phyloP scores from a whole-genome alignment of 768 basidiomycete species.

The Pulveroboletus sp. region DNA sequence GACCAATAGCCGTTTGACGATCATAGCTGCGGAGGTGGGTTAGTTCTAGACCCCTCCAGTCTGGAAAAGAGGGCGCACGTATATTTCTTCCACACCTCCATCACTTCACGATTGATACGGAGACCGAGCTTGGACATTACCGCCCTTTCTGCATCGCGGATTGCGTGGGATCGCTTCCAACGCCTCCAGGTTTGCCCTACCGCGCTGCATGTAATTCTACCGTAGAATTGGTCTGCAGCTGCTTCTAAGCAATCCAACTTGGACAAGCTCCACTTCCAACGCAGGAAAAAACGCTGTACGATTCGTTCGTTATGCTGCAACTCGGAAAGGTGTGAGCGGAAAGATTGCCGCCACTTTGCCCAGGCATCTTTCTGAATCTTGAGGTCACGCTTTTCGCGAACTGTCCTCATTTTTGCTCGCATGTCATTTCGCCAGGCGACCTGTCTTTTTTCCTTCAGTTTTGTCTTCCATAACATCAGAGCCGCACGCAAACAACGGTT shows the following conservation, averaged over 20 bases:
- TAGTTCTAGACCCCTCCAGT: constrained; percentile 5
- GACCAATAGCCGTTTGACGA: constrained; percentile 40
- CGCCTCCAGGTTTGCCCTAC: constrained; percentile 47
- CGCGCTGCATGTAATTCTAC: constrained; percentile 34
- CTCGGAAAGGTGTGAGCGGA: constrained; percentile 48
- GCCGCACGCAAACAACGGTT: constrained; percentile 40
- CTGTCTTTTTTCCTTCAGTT: constrained; percentile 52
- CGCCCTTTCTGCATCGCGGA: constrained; percentile 43
- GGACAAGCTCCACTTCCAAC: constrained; percentile 50
- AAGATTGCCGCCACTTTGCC: constrained; percentile 61
- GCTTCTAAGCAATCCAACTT: constrained; percentile 42
- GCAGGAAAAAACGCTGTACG: constrained; percentile 40
- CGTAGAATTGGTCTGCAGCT: constrained; percentile 47
- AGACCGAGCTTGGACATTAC: constrained; percentile 43
- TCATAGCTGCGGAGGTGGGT: constrained; percentile 37
- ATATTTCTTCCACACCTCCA: constrained; percentile 56
- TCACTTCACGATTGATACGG: constrained; percentile 45
- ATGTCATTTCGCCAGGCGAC: constrained; percentile 63
- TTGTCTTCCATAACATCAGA: constrained; percentile 52
- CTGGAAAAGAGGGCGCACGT: constrained; percentile 39
- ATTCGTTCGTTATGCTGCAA: constrained; percentile 48
- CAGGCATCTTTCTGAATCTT: constrained; percentile 56
- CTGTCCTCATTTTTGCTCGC: constrained; percentile 62
- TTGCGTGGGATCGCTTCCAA: constrained; percentile 49
- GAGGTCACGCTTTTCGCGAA: constrained; percentile 53